Base-by-base conservation (phyloP, 2,329 filamentous ascomycete species). In the Fragosphaeria purpurea region DNA sequence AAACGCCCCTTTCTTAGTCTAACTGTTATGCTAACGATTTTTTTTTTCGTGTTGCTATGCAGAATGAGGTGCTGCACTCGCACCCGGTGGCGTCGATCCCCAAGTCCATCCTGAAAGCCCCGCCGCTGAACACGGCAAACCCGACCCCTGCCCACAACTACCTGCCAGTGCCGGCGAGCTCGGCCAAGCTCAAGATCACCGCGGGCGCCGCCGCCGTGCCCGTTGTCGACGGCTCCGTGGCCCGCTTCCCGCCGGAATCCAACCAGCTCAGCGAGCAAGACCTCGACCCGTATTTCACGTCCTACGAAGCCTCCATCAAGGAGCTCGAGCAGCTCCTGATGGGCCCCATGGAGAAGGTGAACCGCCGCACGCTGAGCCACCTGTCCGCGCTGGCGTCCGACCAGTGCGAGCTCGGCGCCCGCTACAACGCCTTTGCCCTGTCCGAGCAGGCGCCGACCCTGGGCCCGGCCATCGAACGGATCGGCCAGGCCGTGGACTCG, bases 291-390 rank as follows among this genome's bases (percentile, higher is more conserved):
- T 98, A 97, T 66, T 98, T 98, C 67, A 83, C 91, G 53, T 85
- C 88, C 39, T 98, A 94, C 58, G 94, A 98, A 64, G 77, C 84
- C 4, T 91, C 89, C 1, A 95, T 90, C 8, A 89, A 93, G 63
- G 91, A 97, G 57, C 74, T 97, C 2, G 94, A 98, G 65, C 74
- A 85, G 12, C 76, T 97, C 5, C 74, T 98, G 4, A 89, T 86
- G 60, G 93, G 93, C 0, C 89, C 88, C 6, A 95, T 98, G 73
- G 94, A 98, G 65, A 96, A 95, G 66, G 89, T 96, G 55, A 98
- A 97, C 61, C 82, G 91, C 35, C 80, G 93, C 38, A 89, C 90
- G 6, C 71, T 98, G 6, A 87, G 82, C 54, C 93, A 98, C 61
- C 69, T 97, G 8, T 87, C 87, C 11, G 82, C 85, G 5, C 73